Evolutionary conservation across 345 rosid species (phyloP), one percentile per base, ranked within the genome.

Genomic region (Theobroma cacao): DNA sequence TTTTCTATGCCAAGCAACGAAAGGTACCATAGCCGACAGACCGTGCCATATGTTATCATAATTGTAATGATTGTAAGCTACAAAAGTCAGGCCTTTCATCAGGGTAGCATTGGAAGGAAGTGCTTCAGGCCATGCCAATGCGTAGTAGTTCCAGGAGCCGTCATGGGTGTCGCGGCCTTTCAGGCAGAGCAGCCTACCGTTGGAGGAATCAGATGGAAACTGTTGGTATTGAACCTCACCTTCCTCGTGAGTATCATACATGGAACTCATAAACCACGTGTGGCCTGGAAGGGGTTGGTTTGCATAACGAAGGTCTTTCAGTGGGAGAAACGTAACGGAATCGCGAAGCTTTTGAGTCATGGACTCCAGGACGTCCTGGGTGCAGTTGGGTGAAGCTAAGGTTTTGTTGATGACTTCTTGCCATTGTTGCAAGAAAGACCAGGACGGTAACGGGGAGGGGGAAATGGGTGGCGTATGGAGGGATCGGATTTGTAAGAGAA

Each of bases 181-280:
- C 48, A 91, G 81, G 84, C 97, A 92, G 31, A 94, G 86, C 12
- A 89, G n/a, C 81, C 91, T 79, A 17, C 81, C 84, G 14, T 80
- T 50, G 1, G 97, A 94, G 33, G 87, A 73, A 5, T 84, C 45
- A 2, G 97, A 90, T 1, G 97, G 96, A 76, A 94, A 91, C 47
- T 86, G 84, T 77, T 90, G 93, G 68, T 84, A 84, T 24, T 91
- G 97, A 14, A 85, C 98, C 75, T 84, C 92, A 0, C 87, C 92
- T 71, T 88, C 85, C n/a, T 88, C 89, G 33, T 81, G 94, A 26
- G 77, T 83, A 77, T 91, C 96, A 24, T 83, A 76, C 77, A 87
- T 75, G 34, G 97, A 91, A 83, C 94, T 92, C 92, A 90, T 92
- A 80, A 92, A 92, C 97, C 94, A 92, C 0, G 93, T 90, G 79